Evolutionary conservation across 495 filamentous ascomycete genomes (phyloP).

Genomic region (Tuber aestivum): DNA sequence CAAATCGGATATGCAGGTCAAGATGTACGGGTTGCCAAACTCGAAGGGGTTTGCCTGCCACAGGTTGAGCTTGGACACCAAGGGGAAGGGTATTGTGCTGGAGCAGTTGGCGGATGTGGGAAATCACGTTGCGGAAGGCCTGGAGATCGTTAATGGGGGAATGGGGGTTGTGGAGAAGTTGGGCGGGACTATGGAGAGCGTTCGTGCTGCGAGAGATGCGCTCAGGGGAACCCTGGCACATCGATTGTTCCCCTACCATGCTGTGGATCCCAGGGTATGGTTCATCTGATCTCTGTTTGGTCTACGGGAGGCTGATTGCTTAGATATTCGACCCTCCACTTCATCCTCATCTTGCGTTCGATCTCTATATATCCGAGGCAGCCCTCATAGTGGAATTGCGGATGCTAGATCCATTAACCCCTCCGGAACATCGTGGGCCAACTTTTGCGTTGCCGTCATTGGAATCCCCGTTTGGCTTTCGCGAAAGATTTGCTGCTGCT

Average conservation of each 20-base stretch:
- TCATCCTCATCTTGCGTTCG: slow-evolving; percentile 60
- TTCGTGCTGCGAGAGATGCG: slow-evolving; percentile 30
- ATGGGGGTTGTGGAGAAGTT: slow-evolving; percentile 1
- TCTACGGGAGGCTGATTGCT: background rate
- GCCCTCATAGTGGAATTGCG: slow-evolving; percentile 72
- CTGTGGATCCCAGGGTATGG: slow-evolving; percentile 31
- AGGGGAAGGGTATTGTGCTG: slow-evolving; percentile 19
- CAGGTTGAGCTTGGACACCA: slow-evolving; percentile 23
- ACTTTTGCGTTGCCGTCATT: slow-evolving; percentile 20
- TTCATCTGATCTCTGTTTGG: background rate
- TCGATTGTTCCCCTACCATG: slow-evolving; percentile 42
- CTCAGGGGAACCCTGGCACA: slow-evolving; percentile 19
- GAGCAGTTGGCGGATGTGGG: slow-evolving; percentile 38
- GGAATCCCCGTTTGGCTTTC: slow-evolving; percentile 22
- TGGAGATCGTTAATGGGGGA: slow-evolving; percentile 16
- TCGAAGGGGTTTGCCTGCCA: slow-evolving; percentile 20
- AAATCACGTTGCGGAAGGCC: slow-evolving; percentile 27
- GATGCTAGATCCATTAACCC: slow-evolving; percentile 57
- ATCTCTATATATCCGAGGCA: slow-evolving; percentile 70
- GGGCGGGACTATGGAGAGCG: slow-evolving; percentile 13
- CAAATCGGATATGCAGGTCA: slow-evolving; percentile 52
- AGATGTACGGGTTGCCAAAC: slow-evolving; percentile 26
- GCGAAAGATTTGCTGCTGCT: slow-evolving; percentile 33
- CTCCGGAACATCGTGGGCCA: background rate
- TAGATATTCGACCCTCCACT: slow-evolving; percentile 54